Evolutionary conservation across 306 rosid species (phyloP).

Genomic region (Mucuna pruriens): DNA sequence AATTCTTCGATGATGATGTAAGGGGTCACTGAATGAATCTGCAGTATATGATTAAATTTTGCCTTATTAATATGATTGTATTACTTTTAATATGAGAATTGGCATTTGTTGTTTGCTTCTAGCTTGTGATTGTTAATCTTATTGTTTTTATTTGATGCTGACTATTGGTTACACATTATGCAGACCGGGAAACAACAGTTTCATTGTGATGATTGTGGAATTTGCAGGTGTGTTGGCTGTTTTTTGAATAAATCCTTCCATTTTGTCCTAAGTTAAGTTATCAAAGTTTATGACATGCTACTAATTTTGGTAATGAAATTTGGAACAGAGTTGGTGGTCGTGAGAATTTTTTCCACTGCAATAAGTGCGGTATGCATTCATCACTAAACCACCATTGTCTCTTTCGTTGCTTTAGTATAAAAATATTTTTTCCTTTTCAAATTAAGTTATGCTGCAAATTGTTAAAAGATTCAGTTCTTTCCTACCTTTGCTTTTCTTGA

Average conservation of each 20-base stretch:
- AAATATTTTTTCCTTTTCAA: neutral
- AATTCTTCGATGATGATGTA: constrained; percentile 94
- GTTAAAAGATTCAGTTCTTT: neutral
- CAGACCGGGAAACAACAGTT: constrained; percentile 79
- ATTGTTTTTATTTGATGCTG: constrained; percentile 18
- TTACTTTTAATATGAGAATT: constrained; percentile 13
- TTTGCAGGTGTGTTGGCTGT: constrained; percentile 73
- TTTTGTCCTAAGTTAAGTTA: neutral
- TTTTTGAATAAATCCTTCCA: constrained; percentile 16
- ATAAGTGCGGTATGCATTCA: constrained; percentile 82
- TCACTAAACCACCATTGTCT: neutral
- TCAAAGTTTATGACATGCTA: constrained; percentile 33
- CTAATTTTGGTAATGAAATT: constrained; percentile 37
- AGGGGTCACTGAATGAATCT: constrained; percentile 30
- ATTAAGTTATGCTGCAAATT: neutral
- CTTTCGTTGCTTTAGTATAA: neutral
- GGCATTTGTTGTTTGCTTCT: constrained; percentile 7
- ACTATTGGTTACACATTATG: constrained; percentile 30
- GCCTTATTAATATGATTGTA: constrained; percentile 25
- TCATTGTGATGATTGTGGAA: constrained; percentile 97
- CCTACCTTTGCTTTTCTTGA: no score
- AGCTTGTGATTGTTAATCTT: constrained; percentile 24
- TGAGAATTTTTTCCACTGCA: constrained; percentile 86
- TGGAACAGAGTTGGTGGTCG: constrained; percentile 86
- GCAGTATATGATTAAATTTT: constrained; percentile 17